Evolutionary conservation across 2,329 filamentous ascomycete species (phyloP).

Genomic region (Annulohypoxylon truncatum): DNA sequence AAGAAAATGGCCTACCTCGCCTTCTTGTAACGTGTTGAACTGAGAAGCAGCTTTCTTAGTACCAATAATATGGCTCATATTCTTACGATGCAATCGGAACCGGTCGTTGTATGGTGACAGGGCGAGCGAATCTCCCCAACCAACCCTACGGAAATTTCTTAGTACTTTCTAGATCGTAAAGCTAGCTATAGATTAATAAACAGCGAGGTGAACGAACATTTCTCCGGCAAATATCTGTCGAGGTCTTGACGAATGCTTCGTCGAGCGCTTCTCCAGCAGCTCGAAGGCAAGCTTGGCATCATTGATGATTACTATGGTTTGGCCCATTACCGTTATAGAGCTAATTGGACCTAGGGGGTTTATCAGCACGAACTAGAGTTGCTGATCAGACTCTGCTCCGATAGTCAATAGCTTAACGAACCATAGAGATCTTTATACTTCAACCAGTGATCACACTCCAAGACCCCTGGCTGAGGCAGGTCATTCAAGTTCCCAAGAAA

Average conservation of each 20-base stretch:
- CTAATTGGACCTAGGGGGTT: constrained; percentile 46
- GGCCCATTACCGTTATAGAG: constrained; percentile 56
- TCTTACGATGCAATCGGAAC: constrained; percentile 58
- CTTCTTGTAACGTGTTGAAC: constrained; percentile 57
- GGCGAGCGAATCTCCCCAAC: constrained; percentile 54
- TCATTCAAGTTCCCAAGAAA: constrained; percentile 64
- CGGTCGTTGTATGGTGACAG: constrained; percentile 52
- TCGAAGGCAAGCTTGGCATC: constrained; percentile 52
- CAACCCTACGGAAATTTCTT: constrained; percentile 41
- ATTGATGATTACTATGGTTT: constrained; percentile 57
- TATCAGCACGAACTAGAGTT: constrained; percentile 1
- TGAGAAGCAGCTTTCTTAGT: constrained; percentile 53
- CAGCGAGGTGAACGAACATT: constrained; percentile 50
- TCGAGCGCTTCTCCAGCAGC: constrained; percentile 53
- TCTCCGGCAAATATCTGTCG: constrained; percentile 50
- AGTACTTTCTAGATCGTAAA: neutral
- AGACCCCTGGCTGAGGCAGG: constrained; percentile 54
- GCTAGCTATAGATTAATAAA: neutral
- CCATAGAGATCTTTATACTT: constrained; percentile 56
- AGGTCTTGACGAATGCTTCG: constrained; percentile 53
- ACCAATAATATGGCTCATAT: constrained; percentile 58
- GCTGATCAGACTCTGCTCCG: neutral
- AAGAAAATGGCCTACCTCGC: constrained; percentile 58
- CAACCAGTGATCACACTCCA: constrained; percentile 56
- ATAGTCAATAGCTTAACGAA: neutral